A percentile compares a stretch with the other conserved stretches of the same genome.
These are phyloP conservation scores for Corylus americana DNA, from an alignment of 306 rosid genomes.

Conservation along the genomic window DNA sequence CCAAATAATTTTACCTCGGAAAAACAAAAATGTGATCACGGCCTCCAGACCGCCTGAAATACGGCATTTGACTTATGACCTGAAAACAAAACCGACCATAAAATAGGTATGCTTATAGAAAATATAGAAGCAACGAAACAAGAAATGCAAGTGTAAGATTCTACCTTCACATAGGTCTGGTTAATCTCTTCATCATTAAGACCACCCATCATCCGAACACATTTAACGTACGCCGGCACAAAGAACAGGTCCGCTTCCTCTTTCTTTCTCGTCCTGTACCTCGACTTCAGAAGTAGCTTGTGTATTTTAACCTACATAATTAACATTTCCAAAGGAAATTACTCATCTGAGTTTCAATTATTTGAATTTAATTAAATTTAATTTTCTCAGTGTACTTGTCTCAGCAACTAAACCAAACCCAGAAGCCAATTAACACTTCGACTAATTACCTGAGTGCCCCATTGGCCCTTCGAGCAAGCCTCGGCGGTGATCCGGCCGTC, in stretches of 20 bases:
- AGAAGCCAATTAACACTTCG: background rate
- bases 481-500: constrained; percentile 60
- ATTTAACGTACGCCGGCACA: constrained; percentile 85
- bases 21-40: constrained; percentile 91
- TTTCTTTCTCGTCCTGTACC: constrained; percentile 65
- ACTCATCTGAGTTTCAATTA: background rate
- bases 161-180: constrained; percentile 63
- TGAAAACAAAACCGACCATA: constrained; percentile 21
- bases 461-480: constrained; percentile 84
- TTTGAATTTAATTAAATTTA: background rate
- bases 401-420: background rate
- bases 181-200: constrained; percentile 86
- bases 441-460: constrained; percentile 89
- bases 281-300: constrained; percentile 67
- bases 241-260: constrained; percentile 93
- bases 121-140: background rate
- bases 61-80: constrained; percentile 93
- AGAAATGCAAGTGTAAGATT: constrained; percentile 10
- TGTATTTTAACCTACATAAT: constrained; percentile 83
- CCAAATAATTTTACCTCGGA: constrained; percentile 61
- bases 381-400: background rate
- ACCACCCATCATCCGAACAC: constrained; percentile 90
- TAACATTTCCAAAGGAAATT: background rate
- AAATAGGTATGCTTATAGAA: background rate
- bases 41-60: constrained; percentile 93